These are phyloP conservation scores for Pseudogymnoascus sp. DNA, from an alignment of 2,329 filamentous ascomycete species.

Conservation along the genomic window DNA sequence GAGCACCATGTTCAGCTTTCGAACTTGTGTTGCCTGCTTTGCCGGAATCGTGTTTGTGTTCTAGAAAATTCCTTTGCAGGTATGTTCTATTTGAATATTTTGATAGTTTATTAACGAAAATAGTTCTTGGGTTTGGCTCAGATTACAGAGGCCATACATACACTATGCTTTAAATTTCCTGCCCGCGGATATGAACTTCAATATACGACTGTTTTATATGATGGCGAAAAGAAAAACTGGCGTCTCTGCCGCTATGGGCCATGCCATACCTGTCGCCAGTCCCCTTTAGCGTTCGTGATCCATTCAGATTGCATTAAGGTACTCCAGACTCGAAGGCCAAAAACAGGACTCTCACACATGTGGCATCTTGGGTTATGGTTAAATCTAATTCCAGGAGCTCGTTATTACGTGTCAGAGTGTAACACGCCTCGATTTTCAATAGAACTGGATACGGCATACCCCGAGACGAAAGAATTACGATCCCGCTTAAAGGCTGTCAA, in stretches of 20 bases:
- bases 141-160: slow-evolving; percentile 11
- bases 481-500: neutral
- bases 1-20: neutral
- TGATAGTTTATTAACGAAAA: neutral
- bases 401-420: neutral
- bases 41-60: slow-evolving; percentile 4
- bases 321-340: neutral
- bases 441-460: neutral
- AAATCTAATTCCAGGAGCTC: slow-evolving; percentile 2
- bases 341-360: neutral
- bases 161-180: slow-evolving; percentile 5
- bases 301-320: neutral
- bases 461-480: neutral
- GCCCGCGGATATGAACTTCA: neutral
- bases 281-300: neutral
- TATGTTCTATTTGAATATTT: neutral
- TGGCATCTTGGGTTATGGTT: slow-evolving; percentile 10
- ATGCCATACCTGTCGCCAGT: neutral
- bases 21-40: slow-evolving; percentile 12
- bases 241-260: slow-evolving; percentile 4
- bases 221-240: neutral
- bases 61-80: slow-evolving; percentile 6
- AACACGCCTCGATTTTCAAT: neutral
- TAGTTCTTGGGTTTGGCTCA: slow-evolving; percentile 8
- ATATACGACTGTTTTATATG: neutral